A percentile compares a stretch with the other conserved stretches of the same genome.
Conservation (phyloP, 2,329 filamentous ascomycete genomes). For the Metarhizium robertsii region DNA sequence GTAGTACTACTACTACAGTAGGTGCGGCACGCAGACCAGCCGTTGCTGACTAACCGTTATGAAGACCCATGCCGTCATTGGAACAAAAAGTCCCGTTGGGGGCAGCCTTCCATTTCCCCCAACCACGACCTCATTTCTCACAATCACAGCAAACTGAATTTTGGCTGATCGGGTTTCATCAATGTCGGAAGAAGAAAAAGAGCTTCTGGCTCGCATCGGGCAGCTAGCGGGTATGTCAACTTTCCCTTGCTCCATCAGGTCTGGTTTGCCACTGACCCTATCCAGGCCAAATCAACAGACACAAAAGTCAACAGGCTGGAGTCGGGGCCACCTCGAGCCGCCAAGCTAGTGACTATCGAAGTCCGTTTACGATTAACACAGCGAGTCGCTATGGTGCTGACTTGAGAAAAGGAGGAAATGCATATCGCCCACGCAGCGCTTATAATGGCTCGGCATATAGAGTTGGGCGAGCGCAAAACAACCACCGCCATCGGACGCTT, state of each 20-base stretch:
- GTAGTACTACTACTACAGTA: background rate
- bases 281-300: conserved; percentile 68
- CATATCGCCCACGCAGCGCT: conserved; percentile 14
- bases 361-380: conserved; percentile 19
- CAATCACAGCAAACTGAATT: background rate
- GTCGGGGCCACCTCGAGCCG: conserved; percentile 22
- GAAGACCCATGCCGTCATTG: background rate
- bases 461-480: conserved; percentile 23
- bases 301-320: conserved; percentile 55
- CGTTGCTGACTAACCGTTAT: background rate
- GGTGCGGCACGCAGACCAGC: background rate
- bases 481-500: conserved; percentile 45
- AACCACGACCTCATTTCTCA: too few relatives aligned
- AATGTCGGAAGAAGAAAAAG: conserved; percentile 42
- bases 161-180: background rate
- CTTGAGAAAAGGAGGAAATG: conserved; percentile 3
- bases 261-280: conserved; percentile 14
- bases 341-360: conserved; percentile 21
- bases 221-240: conserved; percentile 35
- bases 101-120: too few relatives aligned
- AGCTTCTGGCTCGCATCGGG: conserved; percentile 44
- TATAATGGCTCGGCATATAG: conserved; percentile 26
- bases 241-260: background rate
- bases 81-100: background rate
- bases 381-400: background rate